Percentiles rank a stretch among this genome's conserved stretches.
These are phyloP conservation scores for Russula vinacea DNA, from an alignment of 768 basidiomycete species.

Conservation along the genomic window DNA sequence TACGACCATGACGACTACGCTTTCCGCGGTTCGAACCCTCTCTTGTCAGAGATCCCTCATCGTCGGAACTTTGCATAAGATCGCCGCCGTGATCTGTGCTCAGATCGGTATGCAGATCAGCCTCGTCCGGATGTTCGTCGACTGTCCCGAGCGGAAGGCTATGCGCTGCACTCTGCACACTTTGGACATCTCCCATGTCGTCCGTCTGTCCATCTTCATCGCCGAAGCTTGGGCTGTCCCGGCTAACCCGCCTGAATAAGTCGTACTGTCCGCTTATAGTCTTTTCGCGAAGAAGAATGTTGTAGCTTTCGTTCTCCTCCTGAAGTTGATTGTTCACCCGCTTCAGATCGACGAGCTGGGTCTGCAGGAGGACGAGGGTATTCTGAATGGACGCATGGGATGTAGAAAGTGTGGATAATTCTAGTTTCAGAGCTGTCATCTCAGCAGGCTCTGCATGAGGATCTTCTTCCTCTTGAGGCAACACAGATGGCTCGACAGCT, in stretches of 20 bases:
- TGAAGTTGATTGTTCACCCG: conserved; percentile 83
- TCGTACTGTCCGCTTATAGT: conserved; percentile 89
- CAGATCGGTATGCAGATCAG: conserved; percentile 52
- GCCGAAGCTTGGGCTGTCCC: conserved; percentile 34
- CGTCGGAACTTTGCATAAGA: conserved; percentile 42
- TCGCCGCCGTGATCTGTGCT: conserved; percentile 44
- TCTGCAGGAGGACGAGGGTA: conserved; percentile 78
- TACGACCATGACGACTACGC: conserved; percentile 46
- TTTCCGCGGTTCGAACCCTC: conserved; percentile 39
- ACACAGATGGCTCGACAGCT: conserved; percentile 32
- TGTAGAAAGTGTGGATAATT: conserved; percentile 82
- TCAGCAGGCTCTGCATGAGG: conserved; percentile 78
- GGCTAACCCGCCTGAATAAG: conserved; percentile 64
- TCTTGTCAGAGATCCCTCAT: conserved; percentile 29
- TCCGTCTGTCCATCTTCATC: conserved; percentile 31
- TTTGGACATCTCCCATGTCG: conserved; percentile 37
- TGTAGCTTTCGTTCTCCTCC: conserved; percentile 97
- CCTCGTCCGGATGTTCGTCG: conserved; percentile 39
- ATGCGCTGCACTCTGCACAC: conserved; percentile 55
- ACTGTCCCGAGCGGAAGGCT: conserved; percentile 54
- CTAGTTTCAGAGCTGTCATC: conserved; percentile 77
- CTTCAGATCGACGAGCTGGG: conserved; percentile 83
- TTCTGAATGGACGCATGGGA: conserved; percentile 81
- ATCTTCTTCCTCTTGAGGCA: conserved; percentile 54
- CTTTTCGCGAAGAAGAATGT: conserved; percentile 87